Base-by-base conservation (phyloP, 306 rosid genomes). In the Luffa aegyptiaca region DNA sequence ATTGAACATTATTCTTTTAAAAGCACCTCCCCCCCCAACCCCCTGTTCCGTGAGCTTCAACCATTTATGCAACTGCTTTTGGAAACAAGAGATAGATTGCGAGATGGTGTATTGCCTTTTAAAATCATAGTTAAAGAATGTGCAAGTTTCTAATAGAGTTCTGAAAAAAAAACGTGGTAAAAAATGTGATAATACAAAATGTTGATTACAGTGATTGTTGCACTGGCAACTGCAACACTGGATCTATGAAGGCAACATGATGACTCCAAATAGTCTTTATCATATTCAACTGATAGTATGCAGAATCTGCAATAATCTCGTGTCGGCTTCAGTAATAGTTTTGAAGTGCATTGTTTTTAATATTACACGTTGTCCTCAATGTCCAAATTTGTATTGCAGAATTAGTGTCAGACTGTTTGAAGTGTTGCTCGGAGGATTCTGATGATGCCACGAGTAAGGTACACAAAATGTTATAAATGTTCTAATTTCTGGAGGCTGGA, bases 391-490 rank as follows among this genome's bases (percentile, higher is more conserved):
- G 78, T 64, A 76, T 78, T 85, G 88, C 91, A 94, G 98, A 91
- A 52, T 78, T 92, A 90, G 90, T 92, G 71, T 85, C 95, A 14
- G 92, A 88, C 48, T 92, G 97, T 86, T 70, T 86, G 57, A 91
- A 91, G 84, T 95, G 98, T 81, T 95, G 98, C 82, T 62, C 95
- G 0, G 90, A 91, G 81, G 98, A 95, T 81, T 95, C 96, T 68
- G 68, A 90, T 81, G 97, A 95, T 81, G 92, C 93, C 77, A 79
- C 82, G 53, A 88, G 88, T 75, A 95, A 91, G 98, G 98, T 94
- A 83, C 53, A 58, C 42, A 71, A 33, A 44, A 57, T 39, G 18
- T 76, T 35, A 5, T 78, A 26, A 13, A 21, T 42, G n/a, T 63
- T 55, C 21, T 76, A 20, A 66, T 57, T 74, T 78, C 14, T 74